phyloP scores from a whole-genome alignment of 805 yeast species.

The Wickerhamiella parazyma region DNA sequence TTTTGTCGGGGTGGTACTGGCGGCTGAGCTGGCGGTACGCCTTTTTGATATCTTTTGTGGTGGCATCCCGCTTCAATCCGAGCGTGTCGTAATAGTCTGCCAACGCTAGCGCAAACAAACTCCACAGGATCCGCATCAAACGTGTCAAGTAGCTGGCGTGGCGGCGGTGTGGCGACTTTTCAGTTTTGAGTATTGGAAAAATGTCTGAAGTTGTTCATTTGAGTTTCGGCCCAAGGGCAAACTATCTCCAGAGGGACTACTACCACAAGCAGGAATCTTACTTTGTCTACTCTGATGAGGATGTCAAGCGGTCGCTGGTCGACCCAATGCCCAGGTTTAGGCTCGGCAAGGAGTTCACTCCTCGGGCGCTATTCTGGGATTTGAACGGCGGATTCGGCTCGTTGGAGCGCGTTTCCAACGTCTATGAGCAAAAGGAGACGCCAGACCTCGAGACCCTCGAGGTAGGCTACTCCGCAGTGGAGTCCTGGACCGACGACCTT shows the following conservation, averaged over 20 bases:
- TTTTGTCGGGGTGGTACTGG: constrained; percentile 91
- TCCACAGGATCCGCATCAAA: constrained; percentile 1
- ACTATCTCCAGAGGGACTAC: constrained; percentile 66
- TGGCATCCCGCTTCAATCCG: constrained; percentile 56
- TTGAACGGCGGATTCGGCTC: constrained; percentile 59
- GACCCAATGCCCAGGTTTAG: constrained; percentile 38
- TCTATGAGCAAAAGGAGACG: constrained; percentile 9
- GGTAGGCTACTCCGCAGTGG: constrained; percentile 9
- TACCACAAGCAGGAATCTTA: constrained; percentile 67
- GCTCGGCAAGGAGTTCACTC: constrained; percentile 49
- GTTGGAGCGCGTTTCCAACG: constrained; percentile 16
- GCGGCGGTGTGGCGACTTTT: background rate
- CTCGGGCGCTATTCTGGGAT: constrained; percentile 76
- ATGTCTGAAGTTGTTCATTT: constrained; percentile 70
- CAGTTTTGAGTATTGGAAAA: background rate
- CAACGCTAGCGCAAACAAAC: constrained; percentile 9
- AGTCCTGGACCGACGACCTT: constrained; percentile 67
- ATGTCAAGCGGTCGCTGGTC: constrained; percentile 21
- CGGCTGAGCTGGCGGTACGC: constrained; percentile 74
- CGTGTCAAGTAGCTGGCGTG: background rate
- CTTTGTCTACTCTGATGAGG: constrained; percentile 35
- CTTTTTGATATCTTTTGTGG: constrained; percentile 67
- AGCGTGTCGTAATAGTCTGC: constrained; percentile 41
- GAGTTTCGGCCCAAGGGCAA: constrained; percentile 58
- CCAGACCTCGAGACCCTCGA: background rate